phyloP scores from a whole-genome alignment of 192 early-diverging fungal genomes.

The Chytriomyces confervae region DNA sequence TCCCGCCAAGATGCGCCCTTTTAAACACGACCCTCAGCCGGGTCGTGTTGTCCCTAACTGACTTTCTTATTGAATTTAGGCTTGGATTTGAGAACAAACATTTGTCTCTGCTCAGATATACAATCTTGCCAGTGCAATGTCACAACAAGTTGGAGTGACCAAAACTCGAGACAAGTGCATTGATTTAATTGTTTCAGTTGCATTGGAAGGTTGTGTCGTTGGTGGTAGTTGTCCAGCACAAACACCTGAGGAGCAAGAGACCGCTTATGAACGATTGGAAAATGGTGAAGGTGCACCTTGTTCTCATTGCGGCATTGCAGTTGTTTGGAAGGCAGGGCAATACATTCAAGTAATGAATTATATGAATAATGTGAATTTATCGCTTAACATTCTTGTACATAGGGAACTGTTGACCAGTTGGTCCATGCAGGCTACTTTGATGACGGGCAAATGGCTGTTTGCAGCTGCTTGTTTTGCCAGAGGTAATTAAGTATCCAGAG shows the following conservation, averaged over 20 bases:
- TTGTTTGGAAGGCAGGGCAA: constrained; percentile 10
- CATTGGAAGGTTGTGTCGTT: neutral
- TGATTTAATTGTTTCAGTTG: too few species aligned
- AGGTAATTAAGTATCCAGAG: neutral
- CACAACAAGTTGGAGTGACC: too few species aligned
- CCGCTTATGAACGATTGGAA: constrained; percentile 11
- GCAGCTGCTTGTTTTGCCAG: neutral
- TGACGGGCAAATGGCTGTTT: neutral
- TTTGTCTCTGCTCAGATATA: too few species aligned
- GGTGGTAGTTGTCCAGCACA: neutral
- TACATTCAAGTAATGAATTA: neutral
- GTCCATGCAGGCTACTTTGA: neutral
- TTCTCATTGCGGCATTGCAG: neutral
- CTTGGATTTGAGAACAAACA: too few species aligned
- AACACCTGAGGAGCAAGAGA: neutral
- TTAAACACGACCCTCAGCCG: too few species aligned
- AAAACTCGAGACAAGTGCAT: too few species aligned
- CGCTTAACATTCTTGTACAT: neutral
- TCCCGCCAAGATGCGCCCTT: too few species aligned
- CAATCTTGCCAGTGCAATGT: too few species aligned
- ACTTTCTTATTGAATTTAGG: too few species aligned
- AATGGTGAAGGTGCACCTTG: neutral
- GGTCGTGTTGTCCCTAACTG: too few species aligned
- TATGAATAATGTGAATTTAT: neutral
- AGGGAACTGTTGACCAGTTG: neutral